A percentile compares a stretch with the other conserved stretches of the same genome.
Evolutionary conservation across 768 basidiomycete species (phyloP).

Genomic region (Sutorius australiensis): DNA sequence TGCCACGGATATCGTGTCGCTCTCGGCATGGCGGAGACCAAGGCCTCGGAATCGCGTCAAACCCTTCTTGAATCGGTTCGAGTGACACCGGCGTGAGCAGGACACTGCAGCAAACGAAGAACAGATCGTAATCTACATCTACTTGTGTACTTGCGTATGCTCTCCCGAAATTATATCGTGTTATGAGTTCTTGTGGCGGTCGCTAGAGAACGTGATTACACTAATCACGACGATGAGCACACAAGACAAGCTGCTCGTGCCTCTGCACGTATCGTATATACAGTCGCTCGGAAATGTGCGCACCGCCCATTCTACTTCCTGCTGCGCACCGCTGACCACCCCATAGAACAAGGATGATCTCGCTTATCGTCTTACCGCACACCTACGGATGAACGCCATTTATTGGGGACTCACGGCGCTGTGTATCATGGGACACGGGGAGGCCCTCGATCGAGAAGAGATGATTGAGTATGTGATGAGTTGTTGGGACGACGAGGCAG

Average conservation of each 20-base stretch:
- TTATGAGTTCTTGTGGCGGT: too few relatives aligned
- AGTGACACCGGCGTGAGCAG: too few relatives aligned
- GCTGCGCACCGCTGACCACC: not conserved
- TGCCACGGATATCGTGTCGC: too few relatives aligned
- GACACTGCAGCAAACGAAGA: too few relatives aligned
- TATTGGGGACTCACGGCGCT: constrained; percentile 96
- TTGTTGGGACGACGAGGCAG: constrained; percentile 93
- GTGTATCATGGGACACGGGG: constrained; percentile 70
- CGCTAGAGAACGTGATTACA: not conserved
- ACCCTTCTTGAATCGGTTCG: too few relatives aligned
- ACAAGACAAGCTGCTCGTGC: constrained; percentile 36
- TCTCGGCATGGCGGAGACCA: too few relatives aligned
- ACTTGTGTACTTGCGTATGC: too few relatives aligned
- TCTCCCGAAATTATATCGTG: too few relatives aligned
- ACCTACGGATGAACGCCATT: constrained; percentile 91
- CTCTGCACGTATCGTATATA: constrained; percentile 73
- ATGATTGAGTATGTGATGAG: constrained; percentile 88
- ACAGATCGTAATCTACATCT: too few relatives aligned
- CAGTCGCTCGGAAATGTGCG: constrained; percentile 67
- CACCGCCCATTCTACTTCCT: not conserved
- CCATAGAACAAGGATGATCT: constrained; percentile 78
- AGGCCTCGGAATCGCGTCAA: too few relatives aligned
- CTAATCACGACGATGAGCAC: constrained; percentile 11
- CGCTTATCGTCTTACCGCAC: constrained; percentile 84
- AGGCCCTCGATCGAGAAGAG: constrained; percentile 78